Base-by-base conservation (phyloP, 331 rosid species). In the Spiraea crenata region DNA sequence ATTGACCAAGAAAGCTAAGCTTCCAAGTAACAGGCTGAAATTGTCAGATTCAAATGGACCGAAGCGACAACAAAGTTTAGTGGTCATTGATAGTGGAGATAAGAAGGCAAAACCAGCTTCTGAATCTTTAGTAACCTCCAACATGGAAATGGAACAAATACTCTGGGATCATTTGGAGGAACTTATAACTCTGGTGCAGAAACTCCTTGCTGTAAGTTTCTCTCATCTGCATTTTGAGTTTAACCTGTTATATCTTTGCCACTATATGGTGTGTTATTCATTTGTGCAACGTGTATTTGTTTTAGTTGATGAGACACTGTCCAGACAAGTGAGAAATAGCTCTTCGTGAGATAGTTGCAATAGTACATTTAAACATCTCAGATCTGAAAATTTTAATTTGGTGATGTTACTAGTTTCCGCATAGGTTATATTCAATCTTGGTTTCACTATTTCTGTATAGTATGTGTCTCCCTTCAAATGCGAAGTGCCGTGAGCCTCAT, bases 131-230 rank as follows among this genome's bases (percentile, higher is more conserved):
- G 76, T 79, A 41, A 64, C 75, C 56, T 69, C 90, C 49, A 70
- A 74, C 63, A 5, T 63, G 49, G 89, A 85, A 71, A 63, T 79
- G 84, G 86, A 82, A 19, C 75, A 68, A 77, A 69, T 85, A 66
- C 82, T 90, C 34, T 88, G 89, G 97, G 82, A 84, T 79, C 95
- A 87, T 81, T 72, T 93, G 54, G 90, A 84, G 81, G 87, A 79
- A 67, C 62, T 93, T 64, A 64, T 80, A 77, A 55, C 64, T 69
- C 80, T 93, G 81, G 84, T 83, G 63, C 86, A 76, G 57, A 88
- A 81, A 69, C 96, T 93, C 49, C 86, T 85, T 67, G 86, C 96
- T 60, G 98, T 88, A 85, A 77, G 98, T 80, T 77, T 16, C 20
- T 57, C 50, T 65, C 10, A 57, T 42, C 25, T 80, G 58, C 62